These are phyloP conservation scores for Blastobotrys malaysiensis DNA, from an alignment of 1,139 yeast species.

Conservation along the genomic window DNA sequence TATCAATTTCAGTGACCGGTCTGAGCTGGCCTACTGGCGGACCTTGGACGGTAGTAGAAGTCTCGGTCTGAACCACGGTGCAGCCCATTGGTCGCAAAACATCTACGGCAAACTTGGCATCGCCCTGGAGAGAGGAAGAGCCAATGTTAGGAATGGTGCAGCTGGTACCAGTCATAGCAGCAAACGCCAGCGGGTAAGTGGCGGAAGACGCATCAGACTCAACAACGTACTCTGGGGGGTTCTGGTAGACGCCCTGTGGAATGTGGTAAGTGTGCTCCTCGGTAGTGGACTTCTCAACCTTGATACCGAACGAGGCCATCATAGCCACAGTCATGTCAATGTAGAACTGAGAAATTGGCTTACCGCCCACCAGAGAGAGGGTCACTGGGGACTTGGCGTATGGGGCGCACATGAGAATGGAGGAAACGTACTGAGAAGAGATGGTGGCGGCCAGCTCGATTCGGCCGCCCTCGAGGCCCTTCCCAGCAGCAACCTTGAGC, in stretches of 20 bases:
- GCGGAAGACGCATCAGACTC: slow-evolving; percentile 99
- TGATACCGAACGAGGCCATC: slow-evolving; percentile 88
- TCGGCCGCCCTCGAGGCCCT: slow-evolving; percentile 79
- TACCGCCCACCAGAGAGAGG: slow-evolving; percentile 85
- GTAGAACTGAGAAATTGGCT: slow-evolving; percentile 92
- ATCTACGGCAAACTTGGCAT: slow-evolving; percentile 92
- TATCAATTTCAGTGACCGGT: slow-evolving; percentile 74
- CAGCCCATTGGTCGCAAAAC: slow-evolving; percentile 96
- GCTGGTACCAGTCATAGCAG: slow-evolving; percentile 93
- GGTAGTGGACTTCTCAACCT: slow-evolving; percentile 62
- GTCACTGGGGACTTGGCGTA: slow-evolving; percentile 87
- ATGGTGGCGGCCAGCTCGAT: slow-evolving; percentile 94
- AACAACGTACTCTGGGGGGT: slow-evolving; percentile 79
- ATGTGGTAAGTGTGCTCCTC: slow-evolving; percentile 83
- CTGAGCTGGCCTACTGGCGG: slow-evolving; percentile 65
- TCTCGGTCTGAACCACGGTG: slow-evolving; percentile 69
- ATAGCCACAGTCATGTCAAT: slow-evolving; percentile 95
- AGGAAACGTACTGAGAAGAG: slow-evolving; percentile 95
- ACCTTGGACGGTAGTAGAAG: slow-evolving; percentile 88
- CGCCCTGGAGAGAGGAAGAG: slow-evolving; percentile 88
- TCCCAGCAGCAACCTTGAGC: slow-evolving; percentile 61
- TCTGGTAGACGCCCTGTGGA: slow-evolving; percentile 73
- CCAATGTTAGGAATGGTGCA: slow-evolving; percentile 96
- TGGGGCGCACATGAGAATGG: slow-evolving; percentile 96
- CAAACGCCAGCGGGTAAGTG: slow-evolving; percentile 94